Evolutionary conservation across 2,329 filamentous ascomycete genomes (phyloP).

Genomic region (Fusarium drepaniforme): DNA sequence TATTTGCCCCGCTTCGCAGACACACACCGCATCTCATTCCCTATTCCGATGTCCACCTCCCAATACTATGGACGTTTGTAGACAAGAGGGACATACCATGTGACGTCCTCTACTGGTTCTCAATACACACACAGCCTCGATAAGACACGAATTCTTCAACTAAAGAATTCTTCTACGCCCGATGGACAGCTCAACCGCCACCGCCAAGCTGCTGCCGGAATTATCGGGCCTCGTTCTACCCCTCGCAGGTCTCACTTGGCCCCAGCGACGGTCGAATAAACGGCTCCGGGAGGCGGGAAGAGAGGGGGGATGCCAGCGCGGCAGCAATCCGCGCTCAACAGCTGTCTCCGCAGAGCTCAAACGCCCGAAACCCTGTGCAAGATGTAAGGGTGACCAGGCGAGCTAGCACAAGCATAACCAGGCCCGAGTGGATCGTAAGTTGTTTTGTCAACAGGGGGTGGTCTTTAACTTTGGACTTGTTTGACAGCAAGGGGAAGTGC

Average conservation of each 20-base stretch:
- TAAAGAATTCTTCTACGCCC: neutral
- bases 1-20: conserved; percentile 17
- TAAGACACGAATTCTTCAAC: neutral
- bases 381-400: neutral
- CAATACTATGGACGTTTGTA: neutral
- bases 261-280: neutral
- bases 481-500: neutral
- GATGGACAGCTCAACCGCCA: neutral
- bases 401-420: conserved; percentile 4
- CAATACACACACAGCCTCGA: neutral
- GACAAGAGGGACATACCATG: neutral
- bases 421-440: conserved; percentile 11
- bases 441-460: conserved; percentile 26
- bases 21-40: conserved; percentile 4
- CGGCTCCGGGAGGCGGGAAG: neutral
- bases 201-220: neutral
- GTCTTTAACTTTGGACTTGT: neutral
- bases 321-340: conserved; percentile 17
- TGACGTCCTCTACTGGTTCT: neutral
- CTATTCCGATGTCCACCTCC: neutral
- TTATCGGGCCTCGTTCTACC: conserved; percentile 5
- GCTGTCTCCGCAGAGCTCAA: conserved; percentile 28
- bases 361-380: conserved; percentile 23
- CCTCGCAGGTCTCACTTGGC: neutral
- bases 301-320: neutral